phyloP scores from a whole-genome alignment of 306 rosid species.

The Lathyrus aphaca region DNA sequence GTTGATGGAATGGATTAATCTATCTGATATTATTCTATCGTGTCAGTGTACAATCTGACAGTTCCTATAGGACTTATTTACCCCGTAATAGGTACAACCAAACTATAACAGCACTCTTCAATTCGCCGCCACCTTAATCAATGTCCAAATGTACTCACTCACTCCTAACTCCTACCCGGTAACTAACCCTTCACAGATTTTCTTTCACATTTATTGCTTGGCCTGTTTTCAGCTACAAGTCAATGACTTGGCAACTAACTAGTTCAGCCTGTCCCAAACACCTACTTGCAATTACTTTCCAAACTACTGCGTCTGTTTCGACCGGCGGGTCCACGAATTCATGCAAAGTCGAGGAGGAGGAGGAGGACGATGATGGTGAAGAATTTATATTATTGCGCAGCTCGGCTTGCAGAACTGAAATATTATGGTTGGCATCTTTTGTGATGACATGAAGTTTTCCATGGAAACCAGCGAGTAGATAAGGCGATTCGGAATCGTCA shows the following conservation, averaged over 20 bases:
- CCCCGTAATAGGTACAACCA: conserved; percentile 17
- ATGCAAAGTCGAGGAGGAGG: conserved; percentile 42
- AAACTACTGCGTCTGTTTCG: conserved; percentile 65
- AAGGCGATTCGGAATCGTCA: conserved; percentile 87
- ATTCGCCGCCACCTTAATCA: conserved; percentile 15
- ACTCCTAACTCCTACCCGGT: not conserved
- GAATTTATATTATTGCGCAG: conserved; percentile 43
- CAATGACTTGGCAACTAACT: conserved; percentile 90
- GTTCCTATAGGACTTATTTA: conserved; percentile 23
- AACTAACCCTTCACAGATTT: conserved; percentile 16
- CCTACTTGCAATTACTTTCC: conserved; percentile 66
- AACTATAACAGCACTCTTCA: conserved; percentile 16
- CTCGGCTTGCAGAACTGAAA: conserved; percentile 69
- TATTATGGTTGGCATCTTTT: conserved; percentile 68
- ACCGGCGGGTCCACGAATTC: conserved; percentile 44
- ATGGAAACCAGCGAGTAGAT: conserved; percentile 85
- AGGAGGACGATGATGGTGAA: conserved; percentile 49
- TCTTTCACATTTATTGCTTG: conserved; percentile 36
- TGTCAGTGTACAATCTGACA: conserved; percentile 10
- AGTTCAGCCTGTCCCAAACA: conserved; percentile 74
- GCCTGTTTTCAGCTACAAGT: conserved; percentile 48
- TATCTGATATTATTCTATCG: conserved; percentile 18
- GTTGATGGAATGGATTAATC: not conserved
- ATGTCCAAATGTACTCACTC: conserved; percentile 10
- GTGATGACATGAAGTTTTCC: conserved; percentile 92